Evolutionary conservation across 1,284 basidiomycete genomes (phyloP), one percentile per base, ranked within the genome.

Genomic region (Hymenochaete sp.): DNA sequence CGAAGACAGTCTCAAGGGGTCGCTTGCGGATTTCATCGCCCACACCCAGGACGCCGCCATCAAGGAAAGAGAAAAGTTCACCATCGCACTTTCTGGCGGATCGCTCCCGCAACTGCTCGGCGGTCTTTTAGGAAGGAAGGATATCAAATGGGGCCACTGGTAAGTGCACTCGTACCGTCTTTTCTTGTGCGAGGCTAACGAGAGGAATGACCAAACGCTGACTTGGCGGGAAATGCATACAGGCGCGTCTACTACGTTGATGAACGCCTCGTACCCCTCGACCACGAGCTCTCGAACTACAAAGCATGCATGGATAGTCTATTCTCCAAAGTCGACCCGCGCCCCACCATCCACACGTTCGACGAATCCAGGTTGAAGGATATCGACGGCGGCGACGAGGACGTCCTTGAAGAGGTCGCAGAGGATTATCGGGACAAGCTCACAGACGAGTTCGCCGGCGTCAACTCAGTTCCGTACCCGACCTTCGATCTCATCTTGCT

Each of bases 241-340:
- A 98, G 93, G 93, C 91, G 98, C 57, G 81, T 98, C 57, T 99
- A 88, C 70, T 98, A 98, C 63, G 92, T 84, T 43, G 96, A 99
- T 64, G 96, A 99, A 70, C 88, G 96, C 45, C 80, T 85, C 47
- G 96, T 99, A 10, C 91, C 93, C 0, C 80, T 98, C 57, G 82
- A 93, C 67, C 75, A 96, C 60, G 73, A 82, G 44, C 93, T 98
- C 61, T 93, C 89, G 32, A 98, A 98, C 67, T 93, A 95, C 68
- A 60, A 65, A 8, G 76, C 91, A 42, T 91, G 86, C 70, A 68
- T 68, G 35, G 71, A 81, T 50, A 73, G 79, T 52, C 79, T 98
- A 58, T 93, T 90, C 65, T 77, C 77, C 56, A 82, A 91, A 57
- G 85, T 93, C 18, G 81, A 87, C 53, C 84, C 87, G 2, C 53